phyloP scores from a whole-genome alignment of 2,329 filamentous ascomycete genomes.

The Dactylellina drechsleri region DNA sequence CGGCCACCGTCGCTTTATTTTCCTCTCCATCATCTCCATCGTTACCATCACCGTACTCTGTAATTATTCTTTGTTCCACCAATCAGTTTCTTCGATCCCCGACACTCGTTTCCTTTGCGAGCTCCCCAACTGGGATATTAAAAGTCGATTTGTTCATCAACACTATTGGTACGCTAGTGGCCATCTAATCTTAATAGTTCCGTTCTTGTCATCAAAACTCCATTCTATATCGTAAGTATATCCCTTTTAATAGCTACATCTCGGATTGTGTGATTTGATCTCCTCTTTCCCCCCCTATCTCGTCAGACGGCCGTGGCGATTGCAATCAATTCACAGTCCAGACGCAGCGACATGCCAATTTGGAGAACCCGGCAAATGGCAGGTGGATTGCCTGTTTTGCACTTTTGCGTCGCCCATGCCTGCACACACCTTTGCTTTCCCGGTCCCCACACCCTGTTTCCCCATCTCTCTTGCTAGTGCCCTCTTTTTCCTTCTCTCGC shows the following conservation, averaged over 20 bases:
- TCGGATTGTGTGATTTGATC: background rate
- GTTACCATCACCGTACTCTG: slow-evolving; percentile 34
- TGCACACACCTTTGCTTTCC: background rate
- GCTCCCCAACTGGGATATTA: slow-evolving; percentile 24
- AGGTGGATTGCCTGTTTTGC: slow-evolving; percentile 31
- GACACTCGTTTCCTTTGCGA: slow-evolving; percentile 24
- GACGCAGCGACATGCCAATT: slow-evolving; percentile 36
- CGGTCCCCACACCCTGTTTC: background rate
- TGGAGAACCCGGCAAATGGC: slow-evolving; percentile 8
- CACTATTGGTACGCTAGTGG: slow-evolving; percentile 13
- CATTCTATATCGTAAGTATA: slow-evolving; percentile 30
- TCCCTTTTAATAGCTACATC: slow-evolving; percentile 22
- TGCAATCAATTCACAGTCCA: background rate
- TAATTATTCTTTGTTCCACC: slow-evolving; percentile 23
- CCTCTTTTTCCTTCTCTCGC: slow-evolving; percentile 7
- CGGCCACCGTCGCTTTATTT: slow-evolving; percentile 6
- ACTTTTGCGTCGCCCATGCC: slow-evolving; percentile 1
- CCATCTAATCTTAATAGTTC: slow-evolving; percentile 36
- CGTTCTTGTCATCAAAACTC: background rate
- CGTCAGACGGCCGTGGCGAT: slow-evolving; percentile 10
- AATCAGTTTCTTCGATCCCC: slow-evolving; percentile 23
- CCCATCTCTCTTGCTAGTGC: slow-evolving; percentile 1
- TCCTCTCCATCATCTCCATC: slow-evolving; percentile 3
- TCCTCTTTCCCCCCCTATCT: slow-evolving; percentile 8
- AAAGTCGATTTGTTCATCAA: slow-evolving; percentile 9